A percentile compares a stretch with the other conserved stretches of the same genome.
phyloP scores from a whole-genome alignment of 2,329 filamentous ascomycete species.

The Verticillium alfalfae region DNA sequence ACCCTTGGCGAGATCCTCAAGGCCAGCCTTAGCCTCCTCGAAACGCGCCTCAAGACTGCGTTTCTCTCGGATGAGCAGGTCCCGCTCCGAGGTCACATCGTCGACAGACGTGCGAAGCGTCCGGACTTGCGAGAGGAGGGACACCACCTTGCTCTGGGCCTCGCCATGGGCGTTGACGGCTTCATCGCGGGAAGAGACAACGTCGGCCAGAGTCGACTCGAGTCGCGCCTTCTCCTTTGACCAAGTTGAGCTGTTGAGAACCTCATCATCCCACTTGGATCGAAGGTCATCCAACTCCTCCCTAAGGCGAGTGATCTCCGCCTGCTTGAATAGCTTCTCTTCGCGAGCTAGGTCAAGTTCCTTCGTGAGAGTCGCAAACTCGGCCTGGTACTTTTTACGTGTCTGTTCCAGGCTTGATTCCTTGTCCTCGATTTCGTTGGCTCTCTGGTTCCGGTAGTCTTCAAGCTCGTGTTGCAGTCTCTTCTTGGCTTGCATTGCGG shows the following conservation, averaged over 20 bases:
- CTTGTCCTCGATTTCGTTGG: constrained; percentile 95
- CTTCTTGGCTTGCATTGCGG: constrained; percentile 83
- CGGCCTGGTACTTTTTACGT: constrained; percentile 91
- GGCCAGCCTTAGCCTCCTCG: constrained; percentile 77
- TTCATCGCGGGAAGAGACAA: constrained; percentile 88
- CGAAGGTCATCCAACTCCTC: constrained; percentile 93
- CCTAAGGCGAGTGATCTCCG: constrained; percentile 81
- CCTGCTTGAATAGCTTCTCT: constrained; percentile 77
- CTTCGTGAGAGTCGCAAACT: constrained; percentile 82
- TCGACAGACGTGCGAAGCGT: constrained; percentile 78
- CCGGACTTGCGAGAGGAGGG: constrained; percentile 83
- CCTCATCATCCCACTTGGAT: constrained; percentile 97
- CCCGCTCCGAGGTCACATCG: constrained; percentile 78
- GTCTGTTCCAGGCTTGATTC: constrained; percentile 95
- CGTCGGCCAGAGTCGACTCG: constrained; percentile 82
- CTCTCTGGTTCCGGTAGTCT: constrained; percentile 90
- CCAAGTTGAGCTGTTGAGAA: constrained; percentile 96
- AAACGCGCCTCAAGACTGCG: constrained; percentile 79
- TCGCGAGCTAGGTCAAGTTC: constrained; percentile 93
- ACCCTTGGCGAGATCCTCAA: constrained; percentile 82
- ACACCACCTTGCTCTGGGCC: constrained; percentile 87
- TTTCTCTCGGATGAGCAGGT: constrained; percentile 83
- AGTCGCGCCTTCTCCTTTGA: constrained; percentile 94
- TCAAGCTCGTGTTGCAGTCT: constrained; percentile 94
- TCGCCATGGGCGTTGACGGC: constrained; percentile 91